Base-by-base conservation (phyloP, 129 eudicot genomes). In the Artemisia argyi region DNA sequence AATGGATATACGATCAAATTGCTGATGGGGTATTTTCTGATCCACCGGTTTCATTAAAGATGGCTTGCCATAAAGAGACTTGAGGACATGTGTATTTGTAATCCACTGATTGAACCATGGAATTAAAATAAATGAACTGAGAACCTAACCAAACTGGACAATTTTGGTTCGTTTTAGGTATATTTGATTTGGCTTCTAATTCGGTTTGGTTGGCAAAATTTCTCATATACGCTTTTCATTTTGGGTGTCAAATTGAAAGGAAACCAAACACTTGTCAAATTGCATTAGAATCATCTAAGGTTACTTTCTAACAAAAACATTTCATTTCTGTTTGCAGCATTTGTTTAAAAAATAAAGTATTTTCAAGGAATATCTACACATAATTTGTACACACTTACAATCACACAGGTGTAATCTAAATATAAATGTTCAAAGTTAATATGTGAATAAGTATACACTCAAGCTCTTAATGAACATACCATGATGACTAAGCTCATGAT, bases 1-100 rank as follows among this genome's bases (percentile, higher is more conserved):
- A 74, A 64, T 93, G 96, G 98, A 84, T 93, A 15, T 85, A 83
- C 48, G 61, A 75, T 69, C 88, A 84, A 44, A 87, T 93, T 74
- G 84, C 68, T 3, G 58, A 73, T 42, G 94, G 91, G 66, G 79
- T 87, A 16, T 89, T 79, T 69, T 87, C 96, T 0, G 95, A 93
- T 73, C 96, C 96, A 35, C 91, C 82, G 6, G 67, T 82, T 63
- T 66, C 95, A 4, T 61, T 91, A 55, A 58, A 62, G 17, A 63
- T 81, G 72, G 90, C 92, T 24, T 87, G 95, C 59, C 83, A 73
- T 47, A 68, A 65, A 72, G 13, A 72, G 39, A 51, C 58, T 42
- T 32, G 68, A 67, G 11, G 2, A 28, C 19, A 16, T 12, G 6
- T 16, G 0, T 16, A n/a, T 54, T 68, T 22, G 20, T 71, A 56